Evolutionary conservation across 2,329 filamentous ascomycete genomes (phyloP).

Genomic region (Cladorrhinum sp.): DNA sequence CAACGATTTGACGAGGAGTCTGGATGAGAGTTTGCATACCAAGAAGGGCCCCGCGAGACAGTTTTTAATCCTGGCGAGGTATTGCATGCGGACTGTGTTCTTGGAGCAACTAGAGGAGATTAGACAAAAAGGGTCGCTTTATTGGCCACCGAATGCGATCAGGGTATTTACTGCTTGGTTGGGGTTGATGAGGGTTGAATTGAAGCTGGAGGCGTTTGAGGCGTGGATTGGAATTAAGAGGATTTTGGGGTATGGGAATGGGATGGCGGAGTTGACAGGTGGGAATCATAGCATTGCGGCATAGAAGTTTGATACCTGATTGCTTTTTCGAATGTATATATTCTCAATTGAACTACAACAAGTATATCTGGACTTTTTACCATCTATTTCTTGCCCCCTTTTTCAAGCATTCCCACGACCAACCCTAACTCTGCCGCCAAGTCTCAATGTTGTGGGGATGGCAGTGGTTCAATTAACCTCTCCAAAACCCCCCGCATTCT

Average conservation of each 20-base stretch:
- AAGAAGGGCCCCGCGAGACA: constrained; percentile 61
- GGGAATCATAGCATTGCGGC: background rate
- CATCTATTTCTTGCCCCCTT: too few species aligned
- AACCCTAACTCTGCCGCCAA: background rate
- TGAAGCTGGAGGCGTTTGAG: constrained; percentile 64
- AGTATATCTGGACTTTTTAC: background rate
- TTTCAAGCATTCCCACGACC: background rate
- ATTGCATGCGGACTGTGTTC: constrained; percentile 65
- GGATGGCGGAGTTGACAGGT: background rate
- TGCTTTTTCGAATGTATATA: background rate
- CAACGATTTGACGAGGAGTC: constrained; percentile 88
- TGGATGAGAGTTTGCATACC: constrained; percentile 87
- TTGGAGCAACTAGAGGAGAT: constrained; percentile 62
- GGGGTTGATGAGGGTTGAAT: constrained; percentile 56
- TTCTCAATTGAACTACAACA: background rate
- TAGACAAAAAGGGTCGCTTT: constrained; percentile 48
- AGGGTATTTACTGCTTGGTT: constrained; percentile 56
- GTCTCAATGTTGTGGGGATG: background rate
- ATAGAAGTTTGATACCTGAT: constrained; percentile 12
- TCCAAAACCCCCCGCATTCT: background rate
- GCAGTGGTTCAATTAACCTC: background rate
- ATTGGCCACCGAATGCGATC: constrained; percentile 57
- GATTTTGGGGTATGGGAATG: constrained; percentile 33
- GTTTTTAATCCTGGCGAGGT: constrained; percentile 67
- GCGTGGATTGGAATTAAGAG: constrained; percentile 57